A percentile compares a stretch with the other conserved stretches of the same genome.
Conservation (phyloP, 768 basidiomycete species). For the Tricholoma sp. region DNA sequence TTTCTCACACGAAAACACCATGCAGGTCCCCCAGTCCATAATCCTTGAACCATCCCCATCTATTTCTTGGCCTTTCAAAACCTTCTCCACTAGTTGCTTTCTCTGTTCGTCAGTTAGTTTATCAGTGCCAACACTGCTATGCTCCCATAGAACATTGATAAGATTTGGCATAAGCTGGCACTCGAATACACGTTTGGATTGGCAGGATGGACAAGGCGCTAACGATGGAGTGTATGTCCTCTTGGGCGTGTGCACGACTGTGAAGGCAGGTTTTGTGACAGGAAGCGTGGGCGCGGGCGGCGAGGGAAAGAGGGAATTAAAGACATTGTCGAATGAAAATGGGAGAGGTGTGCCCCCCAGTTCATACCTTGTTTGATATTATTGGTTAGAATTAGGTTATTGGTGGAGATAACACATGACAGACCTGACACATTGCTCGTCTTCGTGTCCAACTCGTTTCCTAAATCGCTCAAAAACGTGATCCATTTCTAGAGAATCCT, state of each 20-base stretch:
- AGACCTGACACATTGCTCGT: constrained; percentile 85
- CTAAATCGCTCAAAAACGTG: constrained; percentile 84
- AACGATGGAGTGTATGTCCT: constrained; percentile 54
- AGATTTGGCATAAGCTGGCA: constrained; percentile 94
- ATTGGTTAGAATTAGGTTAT: not conserved
- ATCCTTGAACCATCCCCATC: constrained; percentile 39
- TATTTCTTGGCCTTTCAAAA: constrained; percentile 42
- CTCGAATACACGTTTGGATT: constrained; percentile 72
- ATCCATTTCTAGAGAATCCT: constrained; percentile 76
- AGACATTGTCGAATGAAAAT: constrained; percentile 74
- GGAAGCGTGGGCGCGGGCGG: constrained; percentile 42
- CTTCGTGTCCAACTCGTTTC: constrained; percentile 62
- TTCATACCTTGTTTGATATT: constrained; percentile 61
- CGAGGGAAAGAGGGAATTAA: constrained; percentile 67
- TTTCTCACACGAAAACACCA: constrained; percentile 82
- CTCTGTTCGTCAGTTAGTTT: constrained; percentile 64
- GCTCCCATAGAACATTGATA: constrained; percentile 63
- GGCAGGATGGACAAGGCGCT: constrained; percentile 65
- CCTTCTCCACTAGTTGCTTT: constrained; percentile 52
- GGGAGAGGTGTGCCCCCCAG: constrained; percentile 81
- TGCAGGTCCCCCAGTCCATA: constrained; percentile 94
- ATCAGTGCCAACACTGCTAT: constrained; percentile 21
- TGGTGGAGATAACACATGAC: constrained; percentile 19
- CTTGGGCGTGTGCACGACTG: constrained; percentile 42
- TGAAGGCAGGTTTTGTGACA: constrained; percentile 58